Base-by-base conservation (phyloP, 2,329 filamentous ascomycete genomes). In the Hypocrella siamensis region DNA sequence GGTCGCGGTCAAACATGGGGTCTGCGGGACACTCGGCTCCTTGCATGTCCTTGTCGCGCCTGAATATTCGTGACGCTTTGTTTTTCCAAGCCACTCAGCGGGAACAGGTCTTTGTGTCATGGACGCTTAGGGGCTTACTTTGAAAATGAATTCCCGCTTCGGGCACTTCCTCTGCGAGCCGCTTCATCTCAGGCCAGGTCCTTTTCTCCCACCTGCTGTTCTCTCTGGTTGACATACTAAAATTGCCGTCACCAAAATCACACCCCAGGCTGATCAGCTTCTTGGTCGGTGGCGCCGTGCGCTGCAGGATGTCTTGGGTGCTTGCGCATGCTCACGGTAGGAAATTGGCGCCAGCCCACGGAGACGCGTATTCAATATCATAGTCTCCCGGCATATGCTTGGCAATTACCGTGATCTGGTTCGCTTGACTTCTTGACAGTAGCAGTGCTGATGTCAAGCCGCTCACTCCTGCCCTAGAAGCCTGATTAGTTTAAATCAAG, bases 311-410 rank as follows among this genome's bases (percentile, higher is more conserved):
- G n/a, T n/a, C n/a, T n/a, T n/a, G n/a, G n/a, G n/a, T n/a, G n/a
- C n/a, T n/a, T n/a, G n/a, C 14, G 5, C 2, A 33, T 17, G 61
- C 75, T 38, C 45, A 81, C 75, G 79, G 83, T 37, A 79, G 52
- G 46, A 75, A 76, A 47, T 90, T 88, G 38, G 83, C 84, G 11
- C 84, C 84, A 4, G 84, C 84, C 79, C 82, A 92, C 1, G 83
- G 84, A 5, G 82, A 92, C 1, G 82, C 77, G 52, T 93, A 94
- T 61, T 92, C 79, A 42, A 86, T 78, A 42, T 88, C 80, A 53
- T 88, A 90, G 58, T 94, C 86, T 22, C 86, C 86, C 0, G 86
- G 86, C 79, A 93, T 90, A 50, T 93, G 80, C 48, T 88, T 92
- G 5, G 83, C 79, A 19, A 84, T 61, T 22, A 92, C 62, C 0